phyloP scores from a whole-genome alignment of 139 green algal species.

The Ostreobium quekettii region DNA sequence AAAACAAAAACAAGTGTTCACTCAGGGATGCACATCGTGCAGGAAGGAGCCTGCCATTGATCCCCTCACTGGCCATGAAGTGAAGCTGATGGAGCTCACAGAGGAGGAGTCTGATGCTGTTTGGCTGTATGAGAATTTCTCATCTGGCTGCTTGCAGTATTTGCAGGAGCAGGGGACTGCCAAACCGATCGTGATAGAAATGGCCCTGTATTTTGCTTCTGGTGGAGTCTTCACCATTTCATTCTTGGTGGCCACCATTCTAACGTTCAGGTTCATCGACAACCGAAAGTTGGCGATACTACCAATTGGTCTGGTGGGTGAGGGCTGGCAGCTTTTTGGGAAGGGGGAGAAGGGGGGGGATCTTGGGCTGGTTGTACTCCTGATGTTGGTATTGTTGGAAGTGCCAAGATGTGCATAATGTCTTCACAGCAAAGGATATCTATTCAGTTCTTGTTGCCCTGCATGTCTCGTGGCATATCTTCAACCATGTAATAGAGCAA shows the following conservation, averaged over 20 bases:
- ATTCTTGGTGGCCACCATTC: neutral
- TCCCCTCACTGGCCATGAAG: conserved; percentile 8
- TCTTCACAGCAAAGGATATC: neutral
- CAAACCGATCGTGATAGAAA: neutral
- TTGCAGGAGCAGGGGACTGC: neutral
- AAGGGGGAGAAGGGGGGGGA: no score
- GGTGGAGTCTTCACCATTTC: neutral
- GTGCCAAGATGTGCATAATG: neutral
- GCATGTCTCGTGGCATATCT: neutral
- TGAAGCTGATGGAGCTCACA: conserved; percentile 14
- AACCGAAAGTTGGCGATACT: neutral
- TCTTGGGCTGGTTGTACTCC: no score
- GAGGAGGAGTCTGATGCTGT: conserved; percentile 11
- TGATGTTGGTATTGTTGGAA: neutral
- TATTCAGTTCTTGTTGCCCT: no score
- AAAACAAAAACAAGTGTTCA: no score
- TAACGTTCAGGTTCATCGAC: neutral
- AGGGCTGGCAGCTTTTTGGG: no score
- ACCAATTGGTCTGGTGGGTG: neutral
- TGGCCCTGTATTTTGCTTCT: neutral
- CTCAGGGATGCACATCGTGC: no score
- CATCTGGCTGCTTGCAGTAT: neutral
- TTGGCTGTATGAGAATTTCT: conserved; percentile 23
- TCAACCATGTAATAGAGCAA: neutral
- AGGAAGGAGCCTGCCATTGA: conserved; percentile 16